These are phyloP conservation scores for Candida dajiaensis DNA, from an alignment of 805 yeast genomes.

Conservation along the genomic window DNA sequence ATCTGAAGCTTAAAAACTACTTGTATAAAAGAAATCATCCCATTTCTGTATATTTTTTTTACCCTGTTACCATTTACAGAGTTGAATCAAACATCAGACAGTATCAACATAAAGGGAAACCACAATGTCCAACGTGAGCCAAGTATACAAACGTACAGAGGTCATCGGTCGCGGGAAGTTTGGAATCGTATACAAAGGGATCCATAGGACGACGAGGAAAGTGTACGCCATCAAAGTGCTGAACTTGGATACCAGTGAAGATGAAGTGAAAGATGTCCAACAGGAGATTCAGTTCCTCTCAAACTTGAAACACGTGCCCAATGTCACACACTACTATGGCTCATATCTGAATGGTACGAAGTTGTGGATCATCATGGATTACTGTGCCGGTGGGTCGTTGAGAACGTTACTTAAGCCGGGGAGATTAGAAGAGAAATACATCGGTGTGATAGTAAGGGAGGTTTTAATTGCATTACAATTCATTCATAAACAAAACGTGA, in stretches of 20 bases:
- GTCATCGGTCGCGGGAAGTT: conserved; percentile 95
- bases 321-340: conserved; percentile 89
- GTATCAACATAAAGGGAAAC: background rate
- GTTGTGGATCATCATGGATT: conserved; percentile 65
- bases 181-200: conserved; percentile 93
- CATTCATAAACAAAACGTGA: conserved; percentile 85
- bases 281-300: conserved; percentile 84
- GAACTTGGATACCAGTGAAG: conserved; percentile 87
- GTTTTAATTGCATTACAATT: conserved; percentile 67
- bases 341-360: conserved; percentile 9
- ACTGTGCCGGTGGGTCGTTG: conserved; percentile 91
- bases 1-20: background rate
- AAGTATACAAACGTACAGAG: conserved; percentile 71
- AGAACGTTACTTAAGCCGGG: conserved; percentile 79
- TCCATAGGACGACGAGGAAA: conserved; percentile 59
- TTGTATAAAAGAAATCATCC: background rate
- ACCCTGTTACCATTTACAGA: background rate
- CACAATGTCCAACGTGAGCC: conserved; percentile 24
- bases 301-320: conserved; percentile 78
- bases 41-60: no score
- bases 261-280: conserved; percentile 92
- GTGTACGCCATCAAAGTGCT: conserved; percentile 90
- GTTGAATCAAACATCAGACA: background rate
- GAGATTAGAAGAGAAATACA: conserved; percentile 74
- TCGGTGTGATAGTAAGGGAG: conserved; percentile 83